Conservation (phyloP, 768 basidiomycete species). For the Neoboletus magnificus region DNA sequence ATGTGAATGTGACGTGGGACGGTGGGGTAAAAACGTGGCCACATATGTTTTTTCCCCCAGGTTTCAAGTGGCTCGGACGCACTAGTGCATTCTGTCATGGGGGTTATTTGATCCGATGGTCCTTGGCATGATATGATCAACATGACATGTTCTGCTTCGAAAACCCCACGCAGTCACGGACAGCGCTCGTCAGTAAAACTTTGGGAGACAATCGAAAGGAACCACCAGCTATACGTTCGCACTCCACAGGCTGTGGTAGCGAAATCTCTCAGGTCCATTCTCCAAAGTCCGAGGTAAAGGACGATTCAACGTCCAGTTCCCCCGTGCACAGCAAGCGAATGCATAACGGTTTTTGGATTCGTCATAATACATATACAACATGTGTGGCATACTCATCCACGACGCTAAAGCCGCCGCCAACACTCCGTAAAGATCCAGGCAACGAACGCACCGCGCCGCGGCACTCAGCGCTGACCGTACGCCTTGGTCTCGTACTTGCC, state of each 20-base stretch:
- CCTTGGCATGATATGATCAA: neutral
- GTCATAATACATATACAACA: neutral
- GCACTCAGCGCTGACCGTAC: constrained; percentile 31
- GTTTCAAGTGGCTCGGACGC: neutral
- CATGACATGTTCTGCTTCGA: neutral
- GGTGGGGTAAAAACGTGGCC: neutral
- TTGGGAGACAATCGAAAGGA: neutral
- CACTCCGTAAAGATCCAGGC: neutral
- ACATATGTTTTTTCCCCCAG: neutral
- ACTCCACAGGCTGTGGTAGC: neutral
- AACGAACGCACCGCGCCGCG: neutral
- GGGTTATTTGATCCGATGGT: neutral
- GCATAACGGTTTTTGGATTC: neutral
- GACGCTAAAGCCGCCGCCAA: neutral
- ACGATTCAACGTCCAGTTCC: neutral
- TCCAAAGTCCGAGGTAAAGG: neutral
- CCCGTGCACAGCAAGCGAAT: neutral
- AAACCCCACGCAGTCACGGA: neutral
- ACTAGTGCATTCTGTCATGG: neutral
- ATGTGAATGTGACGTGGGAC: neutral
- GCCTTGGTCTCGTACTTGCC: constrained; percentile 53
- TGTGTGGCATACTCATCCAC: neutral
- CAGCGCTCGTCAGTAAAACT: neutral
- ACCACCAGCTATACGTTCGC: neutral
- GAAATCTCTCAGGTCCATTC: neutral